phyloP scores from a whole-genome alignment of 31 red algal genomes.

The Porphyra umbilicalis region DNA sequence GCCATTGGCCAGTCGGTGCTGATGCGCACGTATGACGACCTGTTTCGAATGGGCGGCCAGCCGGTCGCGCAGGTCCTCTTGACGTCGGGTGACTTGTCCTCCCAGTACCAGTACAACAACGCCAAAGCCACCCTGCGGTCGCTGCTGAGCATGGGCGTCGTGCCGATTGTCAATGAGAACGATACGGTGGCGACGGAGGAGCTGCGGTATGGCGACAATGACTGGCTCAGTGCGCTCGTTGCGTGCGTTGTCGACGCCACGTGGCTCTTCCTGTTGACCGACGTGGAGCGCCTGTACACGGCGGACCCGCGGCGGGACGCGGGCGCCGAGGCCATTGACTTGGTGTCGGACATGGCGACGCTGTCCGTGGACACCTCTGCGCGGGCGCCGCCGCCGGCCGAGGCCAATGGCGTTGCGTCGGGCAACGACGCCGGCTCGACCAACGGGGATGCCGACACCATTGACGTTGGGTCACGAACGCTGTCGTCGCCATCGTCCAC shows the following conservation, averaged over 20 bases:
- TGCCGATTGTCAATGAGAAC: constrained; percentile 99
- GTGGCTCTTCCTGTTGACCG: constrained; percentile 95
- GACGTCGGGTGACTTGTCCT: constrained; percentile 70
- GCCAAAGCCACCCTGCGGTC: constrained; percentile 66
- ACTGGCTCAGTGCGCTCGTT: constrained; percentile 79
- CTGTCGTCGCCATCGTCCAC: not conserved
- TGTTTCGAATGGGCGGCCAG: constrained; percentile 61
- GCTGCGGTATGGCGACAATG: constrained; percentile 93
- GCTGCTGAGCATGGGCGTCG: constrained; percentile 75
- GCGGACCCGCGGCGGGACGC: constrained; percentile 58
- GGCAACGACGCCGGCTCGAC: not conserved
- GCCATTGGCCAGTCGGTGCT: constrained; percentile 85
- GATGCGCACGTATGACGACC: constrained; percentile 79
- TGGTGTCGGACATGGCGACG: constrained; percentile 72
- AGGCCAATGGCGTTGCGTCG: not conserved
- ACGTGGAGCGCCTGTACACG: constrained; percentile 89
- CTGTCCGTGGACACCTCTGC: constrained; percentile 7
- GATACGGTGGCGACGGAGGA: constrained; percentile 94
- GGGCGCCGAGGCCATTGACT: constrained; percentile 64
- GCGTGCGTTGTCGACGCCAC: constrained; percentile 62
- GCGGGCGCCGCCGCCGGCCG: not conserved
- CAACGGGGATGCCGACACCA: not conserved
- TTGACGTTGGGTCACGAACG: not conserved
- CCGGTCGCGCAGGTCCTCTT: constrained; percentile 83
- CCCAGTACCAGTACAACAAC: constrained; percentile 76